Conservation (phyloP, 345 rosid genomes). For the Sonneratia caseolaris region DNA sequence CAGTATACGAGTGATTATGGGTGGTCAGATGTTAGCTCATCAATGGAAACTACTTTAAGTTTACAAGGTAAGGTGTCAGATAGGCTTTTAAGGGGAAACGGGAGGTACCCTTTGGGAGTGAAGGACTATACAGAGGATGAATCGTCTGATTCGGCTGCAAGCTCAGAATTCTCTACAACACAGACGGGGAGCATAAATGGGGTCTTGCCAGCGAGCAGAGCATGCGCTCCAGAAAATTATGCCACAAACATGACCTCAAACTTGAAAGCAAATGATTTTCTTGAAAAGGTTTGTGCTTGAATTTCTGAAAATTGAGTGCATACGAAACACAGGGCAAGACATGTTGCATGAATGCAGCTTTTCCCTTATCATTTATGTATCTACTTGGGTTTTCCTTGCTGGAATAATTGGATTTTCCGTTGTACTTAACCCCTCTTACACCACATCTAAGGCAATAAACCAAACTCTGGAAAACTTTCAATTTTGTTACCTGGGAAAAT, state of each 20-base stretch:
- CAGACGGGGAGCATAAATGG: conserved; percentile 44
- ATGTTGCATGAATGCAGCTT: neutral
- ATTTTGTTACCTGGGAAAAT: neutral
- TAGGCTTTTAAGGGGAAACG: conserved; percentile 24
- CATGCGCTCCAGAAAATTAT: conserved; percentile 40
- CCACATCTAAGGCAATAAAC: neutral
- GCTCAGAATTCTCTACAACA: conserved; percentile 66
- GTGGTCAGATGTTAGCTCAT: conserved; percentile 78
- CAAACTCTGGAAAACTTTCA: neutral
- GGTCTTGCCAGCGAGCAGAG: conserved; percentile 32
- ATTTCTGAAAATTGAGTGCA: neutral
- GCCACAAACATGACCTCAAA: conserved; percentile 43
- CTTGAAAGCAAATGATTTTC: conserved; percentile 20
- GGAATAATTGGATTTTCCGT: neutral
- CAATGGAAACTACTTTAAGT: conserved; percentile 53
- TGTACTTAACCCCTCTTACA: neutral
- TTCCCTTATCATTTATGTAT: neutral
- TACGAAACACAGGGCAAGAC: too few species aligned
- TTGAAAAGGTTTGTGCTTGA: conserved; percentile 34
- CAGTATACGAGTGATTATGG: conserved; percentile 37
- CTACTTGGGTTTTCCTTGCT: neutral
- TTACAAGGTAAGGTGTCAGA: conserved; percentile 21
- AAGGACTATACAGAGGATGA: conserved; percentile 57
- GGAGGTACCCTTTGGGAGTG: conserved; percentile 26
- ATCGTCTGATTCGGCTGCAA: conserved; percentile 67